Evolutionary conservation across 306 rosid species (phyloP), one percentile per base, ranked within the genome.

Genomic region (Dryas alaskensis): DNA sequence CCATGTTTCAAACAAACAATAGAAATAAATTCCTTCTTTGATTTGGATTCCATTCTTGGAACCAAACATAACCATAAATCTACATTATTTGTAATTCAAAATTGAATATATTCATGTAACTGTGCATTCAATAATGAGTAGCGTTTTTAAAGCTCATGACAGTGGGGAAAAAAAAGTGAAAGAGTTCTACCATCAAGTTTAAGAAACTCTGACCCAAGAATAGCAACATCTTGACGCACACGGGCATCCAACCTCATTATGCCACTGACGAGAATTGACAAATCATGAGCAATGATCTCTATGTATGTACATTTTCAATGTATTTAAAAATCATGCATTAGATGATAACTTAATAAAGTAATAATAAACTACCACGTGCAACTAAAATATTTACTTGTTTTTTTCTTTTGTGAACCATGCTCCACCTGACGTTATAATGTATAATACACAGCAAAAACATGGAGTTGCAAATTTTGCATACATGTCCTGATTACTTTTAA

Each of bases 211-310:
- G 92, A 84, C 83, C 94, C 98, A 70, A 93, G 91, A 73, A 93
- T 83, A 72, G 98, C 92, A 79, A 94, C 84, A 75, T 83, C 97
- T 88, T 88, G 96, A 52, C 96, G 92, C 9, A 84, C 98, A 70
- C 89, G 94, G 39, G 94, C 96, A 84, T 93, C 88, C 86, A 91
- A 75, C 70, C 94, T 89, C 96, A 83, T 86, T 85, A 93, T 89
- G 78, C 98, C 96, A 68, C 98, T 93, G 86, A 60, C 45, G 67
- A 83, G 75, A 64, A 83, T 65, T 65, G 57, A 66, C 22, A 71
- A 72, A 79, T 45, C 50, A 73, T 79, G 67, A 85, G 69, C 45
- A 51, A 50, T 83, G 54, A 65, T 79, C 52, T 74, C 17, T 27
- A 43, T 64, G 49, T 58, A 63, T 51, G 27, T 43, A 69, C 58